Evolutionary conservation across 1,284 basidiomycete genomes (phyloP).

Genomic region (Ustilago esculenta): DNA sequence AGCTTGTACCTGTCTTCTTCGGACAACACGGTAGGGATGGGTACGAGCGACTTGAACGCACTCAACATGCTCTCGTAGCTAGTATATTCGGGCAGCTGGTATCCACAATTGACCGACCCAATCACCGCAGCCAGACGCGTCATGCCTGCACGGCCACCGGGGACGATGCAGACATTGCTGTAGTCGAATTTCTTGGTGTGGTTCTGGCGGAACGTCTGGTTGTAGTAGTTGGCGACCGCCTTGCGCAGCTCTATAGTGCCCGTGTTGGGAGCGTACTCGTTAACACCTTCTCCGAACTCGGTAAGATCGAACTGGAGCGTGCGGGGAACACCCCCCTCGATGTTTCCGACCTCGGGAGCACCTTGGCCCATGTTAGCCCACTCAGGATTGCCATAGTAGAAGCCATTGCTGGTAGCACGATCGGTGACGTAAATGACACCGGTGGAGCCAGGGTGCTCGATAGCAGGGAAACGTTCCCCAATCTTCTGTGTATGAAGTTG

Average conservation of each 20-base stretch:
- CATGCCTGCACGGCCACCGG: conserved; percentile 86
- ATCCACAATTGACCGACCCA: conserved; percentile 75
- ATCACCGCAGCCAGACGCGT: conserved; percentile 90
- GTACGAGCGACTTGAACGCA: conserved; percentile 84
- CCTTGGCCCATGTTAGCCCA: conserved; percentile 56
- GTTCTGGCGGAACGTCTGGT: conserved; percentile 82
- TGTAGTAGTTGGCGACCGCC: conserved; percentile 71
- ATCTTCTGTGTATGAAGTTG: conserved; percentile 10
- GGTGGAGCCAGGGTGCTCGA: conserved; percentile 68
- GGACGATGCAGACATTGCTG: conserved; percentile 87
- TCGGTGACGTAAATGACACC: conserved; percentile 71
- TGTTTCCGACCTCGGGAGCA: conserved; percentile 72
- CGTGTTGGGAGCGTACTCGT: conserved; percentile 92
- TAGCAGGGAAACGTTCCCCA: conserved; percentile 44
- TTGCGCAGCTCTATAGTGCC: conserved; percentile 76
- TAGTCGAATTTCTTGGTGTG: conserved; percentile 84
- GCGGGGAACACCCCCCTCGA: conserved; percentile 78
- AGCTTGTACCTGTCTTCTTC: conserved; percentile 75
- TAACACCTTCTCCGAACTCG: conserved; percentile 71
- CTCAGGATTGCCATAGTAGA: conserved; percentile 51
- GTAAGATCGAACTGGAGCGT: conserved; percentile 73
- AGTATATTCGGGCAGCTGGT: conserved; percentile 88
- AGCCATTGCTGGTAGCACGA: conserved; percentile 56
- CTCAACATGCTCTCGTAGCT: conserved; percentile 76
- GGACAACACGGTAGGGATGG: conserved; percentile 70